Conservation (phyloP, 169 alveolate species). For the Theileria equi region DNA sequence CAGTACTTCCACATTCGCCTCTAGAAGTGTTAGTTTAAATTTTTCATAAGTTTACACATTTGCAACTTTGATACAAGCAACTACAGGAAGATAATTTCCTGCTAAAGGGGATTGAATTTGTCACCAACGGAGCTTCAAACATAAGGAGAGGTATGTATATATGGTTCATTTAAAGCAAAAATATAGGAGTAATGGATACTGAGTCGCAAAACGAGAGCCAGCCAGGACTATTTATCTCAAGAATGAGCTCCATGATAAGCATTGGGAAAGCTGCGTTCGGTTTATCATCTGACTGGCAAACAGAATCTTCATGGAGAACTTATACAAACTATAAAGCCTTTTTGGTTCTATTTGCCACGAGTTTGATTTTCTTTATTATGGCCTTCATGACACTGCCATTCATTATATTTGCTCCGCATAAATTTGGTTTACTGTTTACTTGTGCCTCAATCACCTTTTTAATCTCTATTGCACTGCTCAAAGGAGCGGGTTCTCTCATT, state of each 20-base stretch:
- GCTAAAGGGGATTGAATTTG: conserved; percentile 60
- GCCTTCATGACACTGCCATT: conserved; percentile 63
- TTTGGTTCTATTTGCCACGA: conserved; percentile 22
- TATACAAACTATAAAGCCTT: conserved; percentile 53
- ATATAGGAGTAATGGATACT: not conserved
- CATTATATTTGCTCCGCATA: conserved; percentile 59
- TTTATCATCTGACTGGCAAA: conserved; percentile 14
- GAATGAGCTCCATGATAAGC: conserved; percentile 15
- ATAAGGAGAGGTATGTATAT: conserved; percentile 26
- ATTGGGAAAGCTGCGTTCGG: conserved; percentile 35
- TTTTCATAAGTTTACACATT: not conserved
- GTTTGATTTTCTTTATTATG: conserved; percentile 41
- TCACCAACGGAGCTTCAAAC: conserved; percentile 37
- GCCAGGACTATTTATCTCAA: conserved; percentile 1
- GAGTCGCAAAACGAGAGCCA: not conserved
- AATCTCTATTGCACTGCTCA: conserved; percentile 38
- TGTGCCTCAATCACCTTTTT: conserved; percentile 46
- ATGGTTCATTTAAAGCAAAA: not conserved
- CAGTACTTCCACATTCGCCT: not conserved
- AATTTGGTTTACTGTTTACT: conserved; percentile 63
- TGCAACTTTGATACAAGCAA: not conserved
- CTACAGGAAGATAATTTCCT: conserved; percentile 51
- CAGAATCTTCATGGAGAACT: conserved; percentile 53
- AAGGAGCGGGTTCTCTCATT: conserved; percentile 35
- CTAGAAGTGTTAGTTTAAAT: conserved; percentile 2